These are phyloP conservation scores for Ophiostoma sp. DNA, from an alignment of 2,329 filamentous ascomycete genomes.

Conservation along the genomic window DNA sequence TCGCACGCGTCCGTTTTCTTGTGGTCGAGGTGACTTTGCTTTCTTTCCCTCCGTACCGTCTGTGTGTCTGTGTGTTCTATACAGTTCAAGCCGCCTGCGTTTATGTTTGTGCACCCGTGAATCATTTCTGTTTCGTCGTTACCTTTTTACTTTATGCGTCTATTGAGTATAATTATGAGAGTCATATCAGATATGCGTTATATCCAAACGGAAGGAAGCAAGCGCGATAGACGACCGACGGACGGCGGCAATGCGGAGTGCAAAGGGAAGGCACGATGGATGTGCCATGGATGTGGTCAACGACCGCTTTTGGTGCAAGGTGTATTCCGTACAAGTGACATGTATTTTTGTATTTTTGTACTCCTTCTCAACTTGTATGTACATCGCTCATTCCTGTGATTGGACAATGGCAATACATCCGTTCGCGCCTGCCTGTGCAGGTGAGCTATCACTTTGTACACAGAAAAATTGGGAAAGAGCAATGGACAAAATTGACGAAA, in stretches of 20 bases:
- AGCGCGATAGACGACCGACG: not conserved
- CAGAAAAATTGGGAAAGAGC: not conserved
- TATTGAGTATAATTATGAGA: not conserved
- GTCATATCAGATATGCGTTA: not conserved
- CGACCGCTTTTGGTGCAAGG: not conserved
- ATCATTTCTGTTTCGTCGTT: not conserved
- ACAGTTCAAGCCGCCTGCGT: not conserved
- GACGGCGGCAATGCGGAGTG: not conserved
- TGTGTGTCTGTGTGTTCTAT: not conserved
- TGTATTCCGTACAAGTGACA: not conserved
- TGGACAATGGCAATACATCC: slow-evolving; percentile 5
- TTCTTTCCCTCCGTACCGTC: not conserved
- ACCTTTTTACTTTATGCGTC: not conserved
- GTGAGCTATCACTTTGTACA: slow-evolving; percentile 15
- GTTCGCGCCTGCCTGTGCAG: slow-evolving; percentile 5
- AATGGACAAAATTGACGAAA: not conserved
- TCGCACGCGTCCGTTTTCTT: not conserved
- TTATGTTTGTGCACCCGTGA: not conserved
- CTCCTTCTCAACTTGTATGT: not conserved
- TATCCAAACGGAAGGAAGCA: not conserved
- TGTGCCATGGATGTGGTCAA: not conserved
- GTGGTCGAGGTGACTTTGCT: not conserved
- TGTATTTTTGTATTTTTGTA: not conserved
- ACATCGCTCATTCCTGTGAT: not conserved
- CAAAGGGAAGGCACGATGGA: not conserved